Base-by-base conservation (phyloP, 768 basidiomycete species). In the Mycena galericulata region DNA sequence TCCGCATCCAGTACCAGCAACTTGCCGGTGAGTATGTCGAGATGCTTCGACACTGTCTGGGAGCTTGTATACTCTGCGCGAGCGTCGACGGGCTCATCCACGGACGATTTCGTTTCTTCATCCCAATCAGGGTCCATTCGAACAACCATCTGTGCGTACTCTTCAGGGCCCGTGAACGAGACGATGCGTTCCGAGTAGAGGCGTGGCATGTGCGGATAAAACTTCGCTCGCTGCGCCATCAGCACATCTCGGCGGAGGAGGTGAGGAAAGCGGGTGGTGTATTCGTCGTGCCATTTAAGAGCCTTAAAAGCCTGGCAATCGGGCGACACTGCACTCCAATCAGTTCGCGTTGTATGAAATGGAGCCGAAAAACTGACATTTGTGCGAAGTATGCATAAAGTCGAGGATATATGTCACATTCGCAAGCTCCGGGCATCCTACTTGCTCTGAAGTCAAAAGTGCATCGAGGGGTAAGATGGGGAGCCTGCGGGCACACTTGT, bases 401-500 rank as follows among this genome's bases (percentile, higher is more conserved):
- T 29, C 22, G 26, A 49, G 47, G 14, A 17, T 3, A 2, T 5
- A 5, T 4, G 22, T 14, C 20, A 18, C 47, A 27, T 49, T 15
- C 15, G 26, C 26, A 29, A 49, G 20, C 18, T 49, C 47, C 10
- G 11, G 4, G 18, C 51, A 58, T 27, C 56, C 56, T n/a, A 43
- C 26, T 15, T 43, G 17, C 10, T 8, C n/a, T 2, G 4, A 8
- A 22, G 4, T 8, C 12, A 17, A 38, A 14, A 40, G 30, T 15
- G 30, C 30, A 26, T 49, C 64, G 9, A 58, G 10, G 9, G 64
- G 64, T 2, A 65, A 32, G 32, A 58, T 20, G 10, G 67, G 59
- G 4, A 68, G 36, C 14, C 22, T 63, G n/a, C 61, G 60, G 4
- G 22, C 24, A 22, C 66, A 67, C 24, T 38, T 9, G 27, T 67